Conservation (phyloP, 2,329 filamentous ascomycete species). For the Paraphoma chrysanthemicola region DNA sequence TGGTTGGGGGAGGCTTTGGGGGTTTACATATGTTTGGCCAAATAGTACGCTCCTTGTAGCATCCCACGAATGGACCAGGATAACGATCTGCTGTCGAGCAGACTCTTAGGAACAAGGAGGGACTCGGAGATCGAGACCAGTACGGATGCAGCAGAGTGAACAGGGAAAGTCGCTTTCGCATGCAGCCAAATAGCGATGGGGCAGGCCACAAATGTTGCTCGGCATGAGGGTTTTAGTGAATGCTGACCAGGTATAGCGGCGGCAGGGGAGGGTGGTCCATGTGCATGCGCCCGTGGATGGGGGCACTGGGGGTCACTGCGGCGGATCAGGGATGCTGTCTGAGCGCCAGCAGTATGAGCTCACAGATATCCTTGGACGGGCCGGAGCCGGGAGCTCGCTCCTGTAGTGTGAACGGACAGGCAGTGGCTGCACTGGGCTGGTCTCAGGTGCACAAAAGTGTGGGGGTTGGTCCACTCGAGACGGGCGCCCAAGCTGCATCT, state of each 20-base stretch:
- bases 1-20: conserved; percentile 40
- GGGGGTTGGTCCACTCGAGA: conserved; percentile 34
- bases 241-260: conserved; percentile 27
- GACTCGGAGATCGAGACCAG: conserved; percentile 39
- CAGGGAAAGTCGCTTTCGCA: conserved; percentile 39
- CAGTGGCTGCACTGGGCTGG: conserved; percentile 35
- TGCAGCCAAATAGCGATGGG: conserved; percentile 44
- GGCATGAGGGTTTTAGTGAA: conserved; percentile 42
- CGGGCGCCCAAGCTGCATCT: conserved; percentile 32
- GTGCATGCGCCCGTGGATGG: conserved; percentile 26
- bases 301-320: conserved; percentile 31
- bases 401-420: conserved; percentile 36
- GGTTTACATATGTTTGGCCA: conserved; percentile 44
- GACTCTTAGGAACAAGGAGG: conserved; percentile 34
- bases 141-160: conserved; percentile 40
- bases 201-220: conserved; percentile 30
- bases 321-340: conserved; percentile 36
- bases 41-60: conserved; percentile 29
- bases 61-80: conserved; percentile 44
- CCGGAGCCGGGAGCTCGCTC: conserved; percentile 31
- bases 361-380: conserved; percentile 29
- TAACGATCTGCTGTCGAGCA: conserved; percentile 42
- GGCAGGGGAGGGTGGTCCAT: conserved; percentile 25
- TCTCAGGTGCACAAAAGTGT: conserved; percentile 41
- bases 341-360: conserved; percentile 22